Conservation (phyloP, 768 basidiomycete genomes). For the Russula sp. region DNA sequence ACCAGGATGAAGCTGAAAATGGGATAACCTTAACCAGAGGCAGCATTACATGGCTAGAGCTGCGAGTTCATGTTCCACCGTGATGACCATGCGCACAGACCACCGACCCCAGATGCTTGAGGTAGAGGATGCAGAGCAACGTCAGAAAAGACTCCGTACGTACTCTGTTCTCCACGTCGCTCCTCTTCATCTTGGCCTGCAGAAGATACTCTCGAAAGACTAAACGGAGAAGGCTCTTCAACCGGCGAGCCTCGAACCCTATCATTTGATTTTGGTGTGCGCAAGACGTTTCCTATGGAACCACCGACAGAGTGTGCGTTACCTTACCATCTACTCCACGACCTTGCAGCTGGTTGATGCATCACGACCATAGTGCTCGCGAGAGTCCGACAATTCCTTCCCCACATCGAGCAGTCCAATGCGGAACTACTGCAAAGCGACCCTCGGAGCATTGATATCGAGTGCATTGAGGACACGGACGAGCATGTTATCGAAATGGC, state of each 20-base stretch:
- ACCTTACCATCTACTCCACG: not conserved
- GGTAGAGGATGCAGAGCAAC: conserved; percentile 13
- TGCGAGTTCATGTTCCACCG: not conserved
- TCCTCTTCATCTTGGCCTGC: not conserved
- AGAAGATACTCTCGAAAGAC: conserved; percentile 21
- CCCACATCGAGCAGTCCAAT: conserved; percentile 59
- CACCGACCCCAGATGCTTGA: conserved; percentile 6
- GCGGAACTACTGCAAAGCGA: conserved; percentile 41
- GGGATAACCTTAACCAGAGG: conserved; percentile 10
- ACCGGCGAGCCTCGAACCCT: not conserved
- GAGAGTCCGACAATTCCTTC: conserved; percentile 60
- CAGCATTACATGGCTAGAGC: too few relatives aligned
- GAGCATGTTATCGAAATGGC: conserved; percentile 63
- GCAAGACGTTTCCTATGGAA: conserved; percentile 21
- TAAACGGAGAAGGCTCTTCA: conserved; percentile 11
- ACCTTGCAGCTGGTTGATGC: not conserved
- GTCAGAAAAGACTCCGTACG: conserved; percentile 22
- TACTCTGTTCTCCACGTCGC: not conserved
- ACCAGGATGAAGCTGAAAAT: not conserved
- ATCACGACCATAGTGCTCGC: conserved; percentile 44
- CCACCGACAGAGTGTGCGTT: conserved; percentile 23
- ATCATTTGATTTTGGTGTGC: conserved; percentile 23
- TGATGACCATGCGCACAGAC: not conserved
- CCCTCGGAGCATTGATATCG: conserved; percentile 61
- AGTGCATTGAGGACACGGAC: conserved; percentile 44